Evolutionary conservation across 169 alveolate genomes (phyloP), one percentile per base, ranked within the genome.

Genomic region (Babesia gibsoni): DNA sequence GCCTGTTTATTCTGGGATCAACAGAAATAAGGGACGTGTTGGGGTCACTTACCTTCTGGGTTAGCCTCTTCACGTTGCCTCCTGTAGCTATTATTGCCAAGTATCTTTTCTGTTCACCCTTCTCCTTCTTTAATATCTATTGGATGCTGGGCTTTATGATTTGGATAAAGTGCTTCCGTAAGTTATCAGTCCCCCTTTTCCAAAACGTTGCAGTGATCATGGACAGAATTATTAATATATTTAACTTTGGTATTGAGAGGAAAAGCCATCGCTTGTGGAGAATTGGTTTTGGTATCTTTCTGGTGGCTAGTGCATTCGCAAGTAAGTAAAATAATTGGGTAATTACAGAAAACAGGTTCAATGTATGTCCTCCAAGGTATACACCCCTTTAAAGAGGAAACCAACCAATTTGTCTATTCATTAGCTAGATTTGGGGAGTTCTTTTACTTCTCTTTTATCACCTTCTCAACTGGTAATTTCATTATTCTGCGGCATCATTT

Each of bases 371-470:
- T 67, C 49, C 88, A 79, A 29, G 88, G 88, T 1, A 14, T 68
- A 5, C 88, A 67, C 46, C 83, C 88, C 0, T 12, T 3, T 10
- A 14, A 1, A 20, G 57, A 1, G 6, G 14, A 18, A 2, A 58
- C n/a, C 20, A 25, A 30, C 3, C 73, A 45, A n/a, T 69, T 20
- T 41, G n/a, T 23, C 4, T 52, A 67, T 23, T 22, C 83, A 29
- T 27, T 79, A 20, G 35, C 53, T 6, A 77, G 69, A 33, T 68
- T 49, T 27, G 58, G 61, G 32, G 53, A 82, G 41, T 83, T 72
- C 69, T 83, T 83, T 56, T 88, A 88, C 67, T 81, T 83, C 10
- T 66, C 92, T n/a, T 68, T 88, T 35, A 83, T 88, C 43, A 83
- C 92, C 16, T 80, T 88, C 43, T 83, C 92, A 9, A 88, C 92